Conservation (phyloP, 768 basidiomycete genomes). For the Hericium erinaceus region DNA sequence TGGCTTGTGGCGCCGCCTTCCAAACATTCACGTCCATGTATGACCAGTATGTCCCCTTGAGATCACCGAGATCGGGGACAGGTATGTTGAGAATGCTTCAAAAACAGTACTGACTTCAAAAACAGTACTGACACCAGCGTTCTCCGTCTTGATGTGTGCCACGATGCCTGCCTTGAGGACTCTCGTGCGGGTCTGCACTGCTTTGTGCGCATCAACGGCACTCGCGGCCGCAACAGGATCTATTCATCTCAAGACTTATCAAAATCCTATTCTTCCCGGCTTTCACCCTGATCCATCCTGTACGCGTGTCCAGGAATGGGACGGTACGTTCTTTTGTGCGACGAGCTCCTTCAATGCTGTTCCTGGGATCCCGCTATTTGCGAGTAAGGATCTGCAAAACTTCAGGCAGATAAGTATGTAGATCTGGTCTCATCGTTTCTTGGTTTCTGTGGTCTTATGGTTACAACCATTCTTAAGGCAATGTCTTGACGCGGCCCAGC, state of each 20-base stretch:
- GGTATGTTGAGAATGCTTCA: no score
- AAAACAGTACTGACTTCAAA: no score
- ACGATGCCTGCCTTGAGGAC: no score
- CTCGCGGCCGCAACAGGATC: not conserved
- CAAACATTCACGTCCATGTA: no score
- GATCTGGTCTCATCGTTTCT: not conserved
- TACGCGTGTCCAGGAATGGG: constrained; percentile 15
- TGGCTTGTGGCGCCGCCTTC: no score
- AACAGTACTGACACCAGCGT: no score
- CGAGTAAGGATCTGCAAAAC: constrained; percentile 23
- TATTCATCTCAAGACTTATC: not conserved
- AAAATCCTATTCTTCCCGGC: constrained; percentile 11
- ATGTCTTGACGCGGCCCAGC: constrained; percentile 10
- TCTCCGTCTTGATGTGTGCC: no score
- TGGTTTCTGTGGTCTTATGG: not conserved
- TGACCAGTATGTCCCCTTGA: no score
- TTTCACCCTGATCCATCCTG: constrained; percentile 28
- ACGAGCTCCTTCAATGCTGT: constrained; percentile 27
- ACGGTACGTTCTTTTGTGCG: constrained; percentile 25
- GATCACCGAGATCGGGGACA: no score
- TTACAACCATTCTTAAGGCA: constrained; percentile 4
- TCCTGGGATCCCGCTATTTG: constrained; percentile 25
- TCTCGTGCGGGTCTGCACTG: no score
- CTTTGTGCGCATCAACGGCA: no score
- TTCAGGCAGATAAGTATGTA: constrained; percentile 24